Evolutionary conservation across 352 stramenopile species (phyloP), one percentile per base, ranked within the genome.

Genomic region (Phytophthora pinifolia): DNA sequence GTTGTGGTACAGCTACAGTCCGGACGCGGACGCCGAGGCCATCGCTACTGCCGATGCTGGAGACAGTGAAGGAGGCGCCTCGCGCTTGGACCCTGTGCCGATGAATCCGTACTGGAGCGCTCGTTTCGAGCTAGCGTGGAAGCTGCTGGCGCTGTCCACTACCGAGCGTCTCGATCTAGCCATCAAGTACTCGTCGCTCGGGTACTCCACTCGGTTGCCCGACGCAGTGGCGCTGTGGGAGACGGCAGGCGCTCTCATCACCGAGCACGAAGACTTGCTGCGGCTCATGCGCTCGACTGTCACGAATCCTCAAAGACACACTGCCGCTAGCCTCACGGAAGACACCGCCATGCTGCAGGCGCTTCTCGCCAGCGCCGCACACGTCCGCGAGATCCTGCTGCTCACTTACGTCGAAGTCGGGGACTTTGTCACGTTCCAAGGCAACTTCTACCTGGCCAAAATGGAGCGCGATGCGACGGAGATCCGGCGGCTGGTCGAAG

Each of bases 171-270:
- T 92, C 18, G 79, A 92, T 55, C 42, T 92, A 17, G 77, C 79
- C 4, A 74, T 89, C 71, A 92, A 92, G 68, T 92, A 89, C 64
- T 82, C 76, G 22, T 74, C 78, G 3, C 53, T 87, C 4, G 69
- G 74, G 1, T 70, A 83, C 36, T 77, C 75, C 22, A 67, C 78
- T 12, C 68, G 71, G 1, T 61, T 92, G 1, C 59, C 79, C 0
- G 79, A 92, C 46, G 76, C 77, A 6, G 77, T 92, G 5, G 43
- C 56, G 34, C 66, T 89, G 15, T 92, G 82, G 82, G 82, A 89
- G 42, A 65, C 79, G 2, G 44, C 62, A 4, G 62, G 71, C 0
- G 57, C 65, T 8, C 59, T 88, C 37, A 73, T 92, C 47, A 66
- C 54, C 9, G 79, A 89, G 41, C 72, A 77, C 9, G 81, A 91